A percentile compares a stretch with the other conserved stretches of the same genome.
Conservation (phyloP, 805 yeast genomes). For the Geotrichum ghanense region DNA sequence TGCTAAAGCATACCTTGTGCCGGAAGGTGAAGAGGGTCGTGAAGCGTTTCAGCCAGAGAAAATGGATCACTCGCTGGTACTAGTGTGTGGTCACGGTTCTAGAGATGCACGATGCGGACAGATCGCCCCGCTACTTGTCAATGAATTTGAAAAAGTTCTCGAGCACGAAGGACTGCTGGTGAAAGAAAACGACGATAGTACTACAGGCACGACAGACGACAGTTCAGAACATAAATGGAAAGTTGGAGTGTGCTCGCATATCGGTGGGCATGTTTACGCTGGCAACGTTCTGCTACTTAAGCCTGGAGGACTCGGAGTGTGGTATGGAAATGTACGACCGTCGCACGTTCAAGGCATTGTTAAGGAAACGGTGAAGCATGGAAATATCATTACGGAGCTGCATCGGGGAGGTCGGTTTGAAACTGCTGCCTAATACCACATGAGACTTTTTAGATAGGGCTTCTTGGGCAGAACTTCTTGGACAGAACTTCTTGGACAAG, state of each 20-base stretch:
- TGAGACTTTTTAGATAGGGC: too few relatives aligned
- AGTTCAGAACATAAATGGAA: constrained; percentile 12
- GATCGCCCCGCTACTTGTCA: constrained; percentile 44
- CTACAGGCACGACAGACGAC: constrained; percentile 14
- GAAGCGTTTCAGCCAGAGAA: constrained; percentile 23
- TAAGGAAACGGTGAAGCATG: constrained; percentile 37
- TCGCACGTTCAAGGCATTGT: constrained; percentile 56
- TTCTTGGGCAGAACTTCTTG: too few relatives aligned
- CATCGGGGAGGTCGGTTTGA: constrained; percentile 16
- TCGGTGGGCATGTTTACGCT: constrained; percentile 83
- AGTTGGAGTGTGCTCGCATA: constrained; percentile 56
- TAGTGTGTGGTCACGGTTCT: constrained; percentile 56
- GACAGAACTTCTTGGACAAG: too few relatives aligned
- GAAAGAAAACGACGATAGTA: constrained; percentile 14
- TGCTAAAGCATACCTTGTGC: constrained; percentile 31
- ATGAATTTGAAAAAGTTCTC: constrained; percentile 39
- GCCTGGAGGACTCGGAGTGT: constrained; percentile 35
- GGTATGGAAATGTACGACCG: constrained; percentile 74
- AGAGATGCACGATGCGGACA: constrained; percentile 60
- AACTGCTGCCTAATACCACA: too few relatives aligned
- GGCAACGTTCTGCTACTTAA: constrained; percentile 60
- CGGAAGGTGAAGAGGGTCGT: constrained; percentile 16
- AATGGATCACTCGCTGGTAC: constrained; percentile 23
- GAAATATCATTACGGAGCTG: constrained; percentile 42
- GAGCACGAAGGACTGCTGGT: constrained; percentile 24